phyloP scores from a whole-genome alignment of 73 alveolate genomes.

The Paramecium biaurelia region DNA sequence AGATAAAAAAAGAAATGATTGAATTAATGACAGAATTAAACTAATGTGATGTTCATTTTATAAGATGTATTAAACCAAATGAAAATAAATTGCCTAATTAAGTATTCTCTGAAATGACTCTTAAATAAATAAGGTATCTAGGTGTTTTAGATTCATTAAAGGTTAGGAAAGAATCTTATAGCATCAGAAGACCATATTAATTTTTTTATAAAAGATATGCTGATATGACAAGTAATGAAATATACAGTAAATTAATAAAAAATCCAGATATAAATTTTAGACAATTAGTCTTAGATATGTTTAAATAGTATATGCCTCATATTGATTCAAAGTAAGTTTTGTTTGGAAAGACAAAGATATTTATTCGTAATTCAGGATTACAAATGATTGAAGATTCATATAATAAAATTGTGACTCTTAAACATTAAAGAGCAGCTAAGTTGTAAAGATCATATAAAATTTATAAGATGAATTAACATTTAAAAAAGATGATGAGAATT shows the following conservation, averaged over 20 bases:
- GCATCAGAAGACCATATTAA: conserved; percentile 82
- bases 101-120: conserved; percentile 76
- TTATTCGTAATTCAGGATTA: not conserved
- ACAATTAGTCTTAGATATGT: not conserved
- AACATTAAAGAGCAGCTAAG: not conserved
- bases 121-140: conserved; percentile 93
- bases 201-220: conserved; percentile 91
- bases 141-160: conserved; percentile 96
- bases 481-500: conserved; percentile 7
- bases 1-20: conserved; percentile 81
- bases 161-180: conserved; percentile 90
- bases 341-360: not conserved
- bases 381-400: not conserved
- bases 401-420: not conserved
- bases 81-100: conserved; percentile 76
- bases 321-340: not conserved
- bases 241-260: not conserved
- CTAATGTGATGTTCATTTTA: conserved; percentile 90
- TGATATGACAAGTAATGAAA: conserved; percentile 55
- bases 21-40: conserved; percentile 81
- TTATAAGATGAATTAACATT: not conserved
- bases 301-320: not conserved
- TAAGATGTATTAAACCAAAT: conserved; percentile 96
- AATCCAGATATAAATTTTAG: conserved; percentile 38
- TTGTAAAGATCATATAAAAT: conserved; percentile 1